phyloP scores from a whole-genome alignment of 768 basidiomycete species.

The Rhodotorula graminis region DNA sequence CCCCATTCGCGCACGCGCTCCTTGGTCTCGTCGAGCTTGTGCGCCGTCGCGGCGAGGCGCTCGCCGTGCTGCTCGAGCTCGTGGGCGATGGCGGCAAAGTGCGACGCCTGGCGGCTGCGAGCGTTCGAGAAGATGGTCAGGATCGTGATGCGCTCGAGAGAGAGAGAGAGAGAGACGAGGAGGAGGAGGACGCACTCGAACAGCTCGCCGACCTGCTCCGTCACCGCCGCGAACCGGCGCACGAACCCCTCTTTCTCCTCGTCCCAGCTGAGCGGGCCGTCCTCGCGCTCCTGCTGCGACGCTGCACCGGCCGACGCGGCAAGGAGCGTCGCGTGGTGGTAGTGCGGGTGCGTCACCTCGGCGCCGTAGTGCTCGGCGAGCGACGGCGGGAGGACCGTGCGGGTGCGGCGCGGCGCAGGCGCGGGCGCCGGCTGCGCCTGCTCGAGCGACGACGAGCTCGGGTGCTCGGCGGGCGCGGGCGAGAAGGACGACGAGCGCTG shows the following conservation, averaged over 20 bases:
- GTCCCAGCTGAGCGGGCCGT: not conserved
- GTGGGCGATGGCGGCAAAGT: not conserved
- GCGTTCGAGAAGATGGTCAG: not conserved
- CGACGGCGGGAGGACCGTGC: too few species aligned
- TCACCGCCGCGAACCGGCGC: not conserved
- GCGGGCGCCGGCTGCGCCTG: too few species aligned
- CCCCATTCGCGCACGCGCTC: not conserved
- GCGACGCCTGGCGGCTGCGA: not conserved
- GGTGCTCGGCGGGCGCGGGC: too few species aligned
- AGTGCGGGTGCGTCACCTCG: not conserved
- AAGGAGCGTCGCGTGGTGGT: not conserved
- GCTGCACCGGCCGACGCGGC: too few species aligned
- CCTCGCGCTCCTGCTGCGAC: too few species aligned
- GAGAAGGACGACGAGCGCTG: too few species aligned
- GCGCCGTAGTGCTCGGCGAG: not conserved
- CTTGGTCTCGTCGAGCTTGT: not conserved
- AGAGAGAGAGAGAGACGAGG: not conserved
- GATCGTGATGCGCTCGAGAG: too few species aligned
- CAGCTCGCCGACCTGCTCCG: not conserved
- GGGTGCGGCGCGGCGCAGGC: too few species aligned
- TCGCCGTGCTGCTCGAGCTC: not conserved
- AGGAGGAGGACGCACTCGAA: not conserved
- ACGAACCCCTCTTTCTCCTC: not conserved
- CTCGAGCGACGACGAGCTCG: too few species aligned
- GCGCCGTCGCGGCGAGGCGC: not conserved